Evolutionary conservation across 805 yeast genomes (phyloP).

Genomic region (Maudiozyma pseudohumilis): DNA sequence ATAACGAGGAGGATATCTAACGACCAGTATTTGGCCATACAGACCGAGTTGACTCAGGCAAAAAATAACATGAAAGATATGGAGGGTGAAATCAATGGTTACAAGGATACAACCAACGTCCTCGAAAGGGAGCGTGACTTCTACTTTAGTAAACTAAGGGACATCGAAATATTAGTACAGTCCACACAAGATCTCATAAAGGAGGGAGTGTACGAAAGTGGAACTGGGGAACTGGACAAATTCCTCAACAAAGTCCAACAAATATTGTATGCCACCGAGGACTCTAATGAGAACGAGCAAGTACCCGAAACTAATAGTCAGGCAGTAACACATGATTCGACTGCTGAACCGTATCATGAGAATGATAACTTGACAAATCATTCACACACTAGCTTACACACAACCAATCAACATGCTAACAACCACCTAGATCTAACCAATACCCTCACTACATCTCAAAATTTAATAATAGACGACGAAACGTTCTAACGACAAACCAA

Average conservation of each 20-base stretch:
- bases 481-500: constrained; percentile 16
- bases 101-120: constrained; percentile 49
- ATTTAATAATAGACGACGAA: constrained; percentile 29
- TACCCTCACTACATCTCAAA: constrained; percentile 11
- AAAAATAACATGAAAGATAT: constrained; percentile 30
- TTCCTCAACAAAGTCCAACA: constrained; percentile 56
- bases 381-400: background rate
- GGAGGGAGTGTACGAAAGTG: constrained; percentile 30
- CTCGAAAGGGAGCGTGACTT: constrained; percentile 79
- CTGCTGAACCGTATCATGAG: background rate
- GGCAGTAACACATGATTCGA: background rate
- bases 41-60: constrained; percentile 40
- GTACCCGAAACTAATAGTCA: background rate
- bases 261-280: constrained; percentile 71
- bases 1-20: constrained; percentile 18
- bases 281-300: constrained; percentile 51
- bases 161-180: constrained; percentile 73
- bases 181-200: constrained; percentile 46
- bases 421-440: background rate
- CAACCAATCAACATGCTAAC: background rate
- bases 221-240: constrained; percentile 30
- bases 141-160: constrained; percentile 81
- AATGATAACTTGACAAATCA: constrained; percentile 1
- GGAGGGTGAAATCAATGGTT: constrained; percentile 43
- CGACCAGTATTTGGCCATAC: constrained; percentile 25